A percentile compares a stretch with the other conserved stretches of the same genome.
Evolutionary conservation across 352 stramenopile genomes (phyloP).

Genomic region (Phytopythium boreale): DNA sequence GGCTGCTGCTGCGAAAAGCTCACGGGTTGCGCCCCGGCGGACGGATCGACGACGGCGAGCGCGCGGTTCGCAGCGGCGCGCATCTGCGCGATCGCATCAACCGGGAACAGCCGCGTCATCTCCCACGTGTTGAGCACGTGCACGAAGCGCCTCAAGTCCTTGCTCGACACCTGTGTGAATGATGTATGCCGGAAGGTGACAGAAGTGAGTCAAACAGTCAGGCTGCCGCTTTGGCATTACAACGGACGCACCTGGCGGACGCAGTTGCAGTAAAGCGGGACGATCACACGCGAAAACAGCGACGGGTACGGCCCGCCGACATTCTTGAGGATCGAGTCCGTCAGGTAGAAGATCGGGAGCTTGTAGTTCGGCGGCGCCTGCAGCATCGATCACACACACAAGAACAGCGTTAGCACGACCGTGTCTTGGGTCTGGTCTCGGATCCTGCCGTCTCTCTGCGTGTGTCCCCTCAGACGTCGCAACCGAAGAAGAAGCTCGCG

Average conservation of each 20-base stretch:
- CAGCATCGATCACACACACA: constrained; percentile 8
- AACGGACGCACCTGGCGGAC: constrained; percentile 57
- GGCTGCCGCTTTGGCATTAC: neutral
- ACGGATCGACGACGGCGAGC: constrained; percentile 43
- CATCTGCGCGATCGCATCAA: constrained; percentile 64
- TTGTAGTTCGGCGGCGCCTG: constrained; percentile 80
- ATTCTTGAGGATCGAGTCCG: constrained; percentile 90
- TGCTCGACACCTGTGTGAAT: constrained; percentile 54
- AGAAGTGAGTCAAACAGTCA: neutral
- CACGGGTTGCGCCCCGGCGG: constrained; percentile 27
- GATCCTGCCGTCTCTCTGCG: neutral
- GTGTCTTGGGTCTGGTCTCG: neutral
- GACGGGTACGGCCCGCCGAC: constrained; percentile 66
- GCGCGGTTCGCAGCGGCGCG: constrained; percentile 57
- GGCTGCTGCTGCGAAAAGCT: constrained; percentile 50
- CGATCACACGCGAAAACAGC: constrained; percentile 69
- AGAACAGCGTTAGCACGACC: constrained; percentile 5
- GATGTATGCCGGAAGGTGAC: neutral
- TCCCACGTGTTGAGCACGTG: constrained; percentile 88
- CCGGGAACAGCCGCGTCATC: constrained; percentile 49
- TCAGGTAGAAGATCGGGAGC: constrained; percentile 89
- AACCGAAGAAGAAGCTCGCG: constrained; percentile 3
- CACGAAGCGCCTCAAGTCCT: constrained; percentile 80
- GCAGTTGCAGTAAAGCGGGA: constrained; percentile 84
- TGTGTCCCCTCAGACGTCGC: constrained; percentile 1